Conservation (phyloP, 2,329 filamentous ascomycete species). For the Dothistroma pini region DNA sequence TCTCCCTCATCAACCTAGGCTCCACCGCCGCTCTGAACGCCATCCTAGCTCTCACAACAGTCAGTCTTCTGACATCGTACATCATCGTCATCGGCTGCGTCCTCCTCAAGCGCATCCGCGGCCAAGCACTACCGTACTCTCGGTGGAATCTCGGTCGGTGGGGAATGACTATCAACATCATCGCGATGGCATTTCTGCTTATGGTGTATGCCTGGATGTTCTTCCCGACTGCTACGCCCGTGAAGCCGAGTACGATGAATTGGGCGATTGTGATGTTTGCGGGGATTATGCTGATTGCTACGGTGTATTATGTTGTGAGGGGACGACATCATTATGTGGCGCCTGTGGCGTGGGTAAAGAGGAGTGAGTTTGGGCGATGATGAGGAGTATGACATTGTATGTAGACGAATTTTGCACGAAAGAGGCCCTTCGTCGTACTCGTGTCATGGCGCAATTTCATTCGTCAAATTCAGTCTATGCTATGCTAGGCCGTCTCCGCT, state of each 20-base stretch:
- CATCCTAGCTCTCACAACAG: conserved; percentile 39
- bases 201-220: conserved; percentile 49
- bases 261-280: conserved; percentile 37
- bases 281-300: conserved; percentile 38
- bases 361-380: not conserved
- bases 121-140: conserved; percentile 33
- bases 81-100: conserved; percentile 37
- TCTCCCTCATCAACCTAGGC: conserved; percentile 38
- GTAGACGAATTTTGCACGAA: no score
- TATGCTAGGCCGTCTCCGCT: not conserved
- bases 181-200: conserved; percentile 39
- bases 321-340: conserved; percentile 30
- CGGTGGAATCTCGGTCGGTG: conserved; percentile 39
- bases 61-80: conserved; percentile 40
- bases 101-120: conserved; percentile 35
- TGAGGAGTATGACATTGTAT: not conserved
- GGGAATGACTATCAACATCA: conserved; percentile 40
- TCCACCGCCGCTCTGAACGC: conserved; percentile 41
- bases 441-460: not conserved
- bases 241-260: conserved; percentile 45
- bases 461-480: not conserved
- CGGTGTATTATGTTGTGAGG: conserved; percentile 39
- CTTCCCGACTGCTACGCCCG: conserved; percentile 41
- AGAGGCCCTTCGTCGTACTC: no score
- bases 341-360: conserved; percentile 6